Percentiles rank a stretch among this genome's conserved stretches.
Conservation (phyloP, 2,329 filamentous ascomycete species). For the Paraconiothyrium brasiliense region DNA sequence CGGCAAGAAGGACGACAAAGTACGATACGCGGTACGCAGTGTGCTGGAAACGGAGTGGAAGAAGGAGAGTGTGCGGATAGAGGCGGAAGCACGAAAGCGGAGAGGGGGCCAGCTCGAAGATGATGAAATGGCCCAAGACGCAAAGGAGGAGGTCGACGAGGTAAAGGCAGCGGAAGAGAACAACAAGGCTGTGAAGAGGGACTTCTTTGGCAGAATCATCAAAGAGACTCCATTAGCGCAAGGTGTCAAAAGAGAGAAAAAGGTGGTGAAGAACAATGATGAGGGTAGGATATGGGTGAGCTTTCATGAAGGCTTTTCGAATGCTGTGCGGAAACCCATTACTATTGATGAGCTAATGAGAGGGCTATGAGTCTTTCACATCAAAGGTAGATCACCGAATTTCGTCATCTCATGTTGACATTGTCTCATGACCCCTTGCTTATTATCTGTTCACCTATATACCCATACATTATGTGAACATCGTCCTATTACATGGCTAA, state of each 20-base stretch:
- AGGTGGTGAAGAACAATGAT: slow-evolving; percentile 46
- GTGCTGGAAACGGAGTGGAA: slow-evolving; percentile 91
- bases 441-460: too few species aligned
- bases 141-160: slow-evolving; percentile 25
- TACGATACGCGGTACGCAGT: slow-evolving; percentile 91
- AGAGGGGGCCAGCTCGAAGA: slow-evolving; percentile 45
- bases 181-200: slow-evolving; percentile 67
- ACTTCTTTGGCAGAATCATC: slow-evolving; percentile 86
- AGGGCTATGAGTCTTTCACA: slow-evolving; percentile 59
- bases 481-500: too few species aligned
- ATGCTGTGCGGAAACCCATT: slow-evolving; percentile 89
- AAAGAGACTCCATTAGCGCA: slow-evolving; percentile 54
- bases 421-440: too few species aligned
- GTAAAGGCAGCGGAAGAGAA: slow-evolving; percentile 36
- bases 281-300: slow-evolving; percentile 81
- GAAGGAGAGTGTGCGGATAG: slow-evolving; percentile 73
- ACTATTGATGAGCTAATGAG: slow-evolving; percentile 80
- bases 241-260: slow-evolving; percentile 54
- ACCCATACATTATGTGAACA: too few species aligned
- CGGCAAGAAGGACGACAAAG: slow-evolving; percentile 70
- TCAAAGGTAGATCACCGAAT: neutral
- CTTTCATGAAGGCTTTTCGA: slow-evolving; percentile 89
- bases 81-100: slow-evolving; percentile 71
- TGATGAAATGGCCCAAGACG: slow-evolving; percentile 25
- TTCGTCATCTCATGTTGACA: neutral